Evolutionary conservation across 2,329 filamentous ascomycete genomes (phyloP), one percentile per base, ranked within the genome.

Genomic region (Aotearoamyces nothofagi): DNA sequence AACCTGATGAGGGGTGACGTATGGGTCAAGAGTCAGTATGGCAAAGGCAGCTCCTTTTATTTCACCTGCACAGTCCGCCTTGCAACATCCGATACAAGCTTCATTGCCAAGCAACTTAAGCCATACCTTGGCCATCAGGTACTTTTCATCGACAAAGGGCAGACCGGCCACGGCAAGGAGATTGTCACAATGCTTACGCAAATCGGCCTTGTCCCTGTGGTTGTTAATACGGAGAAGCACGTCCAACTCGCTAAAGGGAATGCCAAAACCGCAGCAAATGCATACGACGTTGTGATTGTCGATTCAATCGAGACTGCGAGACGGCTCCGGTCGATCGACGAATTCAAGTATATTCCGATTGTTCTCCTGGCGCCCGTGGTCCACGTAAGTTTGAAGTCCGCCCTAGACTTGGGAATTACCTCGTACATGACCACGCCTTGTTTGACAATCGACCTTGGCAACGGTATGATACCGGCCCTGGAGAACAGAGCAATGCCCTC

Each of bases 401-500:
- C 87, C 33, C 60, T 96, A 34, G 90, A 96, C 51, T 67, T 96
- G 39, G 87, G 90, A 38, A 93, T 98, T 42, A 92, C 86, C n/a
- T 94, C 86, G 28, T 96, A 94, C 55, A 94, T 96, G 84, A 96
- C 90, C 2, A 93, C 84, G 10, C 90, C 90, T 6, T 96, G 90
- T 56, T 69, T 87, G 46, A 72, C 87, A 4, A 92, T 94, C 38
- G 90, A 98, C 52, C 61, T 98, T 33, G 86, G 84, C 35, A 96
- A 96, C 46, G 87, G 86, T 40, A 86, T 98, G 69, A 80, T 96
- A 11, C 90, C 90, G 5, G 90, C 90, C 3, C 63, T 98, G 14
- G 90, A 96, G 56, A 92, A 92, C 44, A 69, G 87, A 30, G 86
- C 87, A 5, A 90, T 86, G 9, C 87, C 87, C 2, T 81, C 83